Percentiles rank a stretch among this genome's conserved stretches.
phyloP scores from a whole-genome alignment of 139 green algal genomes.

The Closterium sp. region DNA sequence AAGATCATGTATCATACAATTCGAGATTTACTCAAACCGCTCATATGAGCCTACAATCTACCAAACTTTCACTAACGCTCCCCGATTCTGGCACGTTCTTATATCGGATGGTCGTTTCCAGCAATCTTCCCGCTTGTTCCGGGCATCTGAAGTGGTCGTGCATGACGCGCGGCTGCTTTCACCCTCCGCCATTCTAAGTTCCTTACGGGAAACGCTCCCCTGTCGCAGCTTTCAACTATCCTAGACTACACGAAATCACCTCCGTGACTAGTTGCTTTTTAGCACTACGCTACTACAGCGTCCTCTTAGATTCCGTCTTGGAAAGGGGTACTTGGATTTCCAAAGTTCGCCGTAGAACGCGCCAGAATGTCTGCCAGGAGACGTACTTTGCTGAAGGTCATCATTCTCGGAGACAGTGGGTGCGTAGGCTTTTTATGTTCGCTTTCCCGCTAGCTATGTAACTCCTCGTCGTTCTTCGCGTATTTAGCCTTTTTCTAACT shows the following conservation, averaged over 20 bases:
- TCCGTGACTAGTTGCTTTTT: neutral
- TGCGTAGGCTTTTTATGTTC: slow-evolving; percentile 56
- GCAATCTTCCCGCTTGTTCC: neutral
- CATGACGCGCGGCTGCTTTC: too few species aligned
- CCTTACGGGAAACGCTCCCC: too few species aligned
- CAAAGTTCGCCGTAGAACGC: neutral
- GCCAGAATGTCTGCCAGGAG: slow-evolving; percentile 50
- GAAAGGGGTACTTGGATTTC: neutral
- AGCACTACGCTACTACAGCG: neutral
- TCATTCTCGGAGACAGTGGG: slow-evolving; percentile 97
- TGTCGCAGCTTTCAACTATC: neutral
- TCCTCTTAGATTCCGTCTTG: neutral
- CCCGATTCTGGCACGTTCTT: neutral
- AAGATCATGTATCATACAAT: neutral
- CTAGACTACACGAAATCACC: neutral
- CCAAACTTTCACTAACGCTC: neutral
- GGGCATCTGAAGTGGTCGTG: neutral
- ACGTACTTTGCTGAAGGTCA: slow-evolving; percentile 94
- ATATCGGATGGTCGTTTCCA: neutral
- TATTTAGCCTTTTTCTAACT: neutral
- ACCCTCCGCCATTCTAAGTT: neutral
- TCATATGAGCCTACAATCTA: too few species aligned
- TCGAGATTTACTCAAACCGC: too few species aligned
- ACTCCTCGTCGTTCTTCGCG: too few species aligned
- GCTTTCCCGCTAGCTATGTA: neutral